Base-by-base conservation (phyloP, 2,329 filamentous ascomycete genomes). In the Colletotrichum nymphaeae region DNA sequence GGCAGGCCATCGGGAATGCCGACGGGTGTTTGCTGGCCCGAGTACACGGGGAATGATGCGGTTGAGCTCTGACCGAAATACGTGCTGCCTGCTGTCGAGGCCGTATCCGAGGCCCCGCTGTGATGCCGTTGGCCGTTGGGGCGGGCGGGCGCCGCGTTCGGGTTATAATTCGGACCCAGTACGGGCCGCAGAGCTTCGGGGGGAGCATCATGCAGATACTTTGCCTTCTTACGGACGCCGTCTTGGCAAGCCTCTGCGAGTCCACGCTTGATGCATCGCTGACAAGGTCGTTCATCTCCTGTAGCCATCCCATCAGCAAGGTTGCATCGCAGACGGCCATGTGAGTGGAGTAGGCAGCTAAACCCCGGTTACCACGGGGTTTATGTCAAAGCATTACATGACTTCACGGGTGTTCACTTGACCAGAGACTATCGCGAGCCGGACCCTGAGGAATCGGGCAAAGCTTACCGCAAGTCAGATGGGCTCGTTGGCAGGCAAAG, bases 171-270 rank as follows among this genome's bases (percentile, higher is more conserved):
- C 35, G 92, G 91, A 5, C 93, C 92, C 60, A 97, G 88, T 55
- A 97, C 95, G n/a, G 95, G 94, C 80, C 96, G 90, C 75, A 98
- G 87, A 58, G 95, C 95, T 81, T 97, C 95, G 65, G 95, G 91
- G 46, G 96, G 95, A 30, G 96, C 95, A 88, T 98, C 97, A 80
- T 98, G 95, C 69, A 99, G 93, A 83, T 99, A 99, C 83, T 99
- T 99, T 65, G 97, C 97, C 88, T 98, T 99, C 84, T 99, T 99
- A 75, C 97, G 93, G 64, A 98, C 95, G 67, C 97, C 97, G 81
- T 99, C 97, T 82, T 98, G 95, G 80, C 97, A 99, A 74, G 91
- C 91, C 81, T 98, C 95, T 79, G 95, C 94, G 26, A 98, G 90
- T 58, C 95, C 94, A 78, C 97, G 93, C 84, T 98, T 98, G 78